Percentiles rank a stretch among this genome's conserved stretches.
phyloP scores from a whole-genome alignment of 1,284 basidiomycete genomes.

The Austropuccinia psidii region DNA sequence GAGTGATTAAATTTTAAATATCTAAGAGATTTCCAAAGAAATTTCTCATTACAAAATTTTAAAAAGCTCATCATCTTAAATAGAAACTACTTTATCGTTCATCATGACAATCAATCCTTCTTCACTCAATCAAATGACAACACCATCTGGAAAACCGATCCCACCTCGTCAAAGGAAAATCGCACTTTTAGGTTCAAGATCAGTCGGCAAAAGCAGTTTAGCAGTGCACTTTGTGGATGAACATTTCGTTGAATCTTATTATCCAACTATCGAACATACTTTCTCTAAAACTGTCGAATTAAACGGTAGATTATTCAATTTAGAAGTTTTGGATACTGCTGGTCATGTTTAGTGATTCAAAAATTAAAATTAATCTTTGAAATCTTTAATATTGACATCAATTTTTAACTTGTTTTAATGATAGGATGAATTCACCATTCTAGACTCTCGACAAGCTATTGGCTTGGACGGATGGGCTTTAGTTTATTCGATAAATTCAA shows the following conservation, averaged over 20 bases:
- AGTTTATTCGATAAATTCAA: constrained; percentile 33
- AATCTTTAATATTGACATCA: neutral
- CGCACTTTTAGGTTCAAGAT: constrained; percentile 68
- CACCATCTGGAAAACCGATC: constrained; percentile 32
- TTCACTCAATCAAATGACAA: too few relatives aligned
- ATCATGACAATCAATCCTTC: too few relatives aligned
- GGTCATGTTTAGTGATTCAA: constrained; percentile 57
- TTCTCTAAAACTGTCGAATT: constrained; percentile 75
- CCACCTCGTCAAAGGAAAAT: constrained; percentile 61
- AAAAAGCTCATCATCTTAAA: too few relatives aligned
- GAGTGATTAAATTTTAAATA: too few relatives aligned
- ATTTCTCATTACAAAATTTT: too few relatives aligned
- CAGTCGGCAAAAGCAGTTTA: constrained; percentile 73
- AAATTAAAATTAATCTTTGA: neutral
- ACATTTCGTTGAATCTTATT: constrained; percentile 43
- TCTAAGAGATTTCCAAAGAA: too few relatives aligned
- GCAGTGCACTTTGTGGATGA: constrained; percentile 64
- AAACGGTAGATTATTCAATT: constrained; percentile 78
- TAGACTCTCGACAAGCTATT: constrained; percentile 45
- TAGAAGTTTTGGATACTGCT: constrained; percentile 98
- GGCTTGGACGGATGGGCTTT: constrained; percentile 43
- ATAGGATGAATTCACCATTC: constrained; percentile 36
- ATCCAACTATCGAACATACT: constrained; percentile 73
- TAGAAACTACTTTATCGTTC: too few relatives aligned
- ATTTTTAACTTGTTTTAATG: neutral